Percentiles rank a stretch among this genome's conserved stretches.
These are phyloP conservation scores for Crataegus laevigata DNA, from an alignment of 306 rosid species.

Conservation along the genomic window DNA sequence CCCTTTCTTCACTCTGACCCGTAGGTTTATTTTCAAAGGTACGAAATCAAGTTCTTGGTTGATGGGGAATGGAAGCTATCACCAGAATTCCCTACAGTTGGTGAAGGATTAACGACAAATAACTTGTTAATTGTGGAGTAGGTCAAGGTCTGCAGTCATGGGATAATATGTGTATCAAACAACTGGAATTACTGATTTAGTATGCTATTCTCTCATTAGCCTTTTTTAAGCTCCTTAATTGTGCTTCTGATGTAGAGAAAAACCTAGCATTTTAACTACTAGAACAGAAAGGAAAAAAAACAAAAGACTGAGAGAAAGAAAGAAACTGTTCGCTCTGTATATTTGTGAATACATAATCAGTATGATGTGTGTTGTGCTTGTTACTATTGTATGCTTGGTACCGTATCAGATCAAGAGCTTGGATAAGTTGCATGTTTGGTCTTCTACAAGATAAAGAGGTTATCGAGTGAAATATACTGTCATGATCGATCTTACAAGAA, in stretches of 20 bases:
- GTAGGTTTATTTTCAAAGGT: slow-evolving; percentile 36
- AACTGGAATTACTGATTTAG: not conserved
- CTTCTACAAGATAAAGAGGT: not conserved
- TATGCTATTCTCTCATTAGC: not conserved
- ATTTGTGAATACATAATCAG: not conserved
- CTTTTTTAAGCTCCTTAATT: not conserved
- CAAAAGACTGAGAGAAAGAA: no score
- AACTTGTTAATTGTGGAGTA: slow-evolving; percentile 71
- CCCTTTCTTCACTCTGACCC: not conserved
- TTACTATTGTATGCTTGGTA: not conserved
- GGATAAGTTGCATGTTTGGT: not conserved
- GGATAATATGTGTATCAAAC: not conserved
- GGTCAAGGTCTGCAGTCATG: not conserved
- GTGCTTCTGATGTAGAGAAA: not conserved
- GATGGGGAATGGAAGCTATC: slow-evolving; percentile 90
- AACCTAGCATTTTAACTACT: not conserved
- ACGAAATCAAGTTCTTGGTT: slow-evolving; percentile 89
- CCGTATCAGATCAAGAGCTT: not conserved
- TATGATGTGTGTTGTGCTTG: not conserved
- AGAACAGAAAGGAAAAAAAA: not conserved
- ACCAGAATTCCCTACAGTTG: slow-evolving; percentile 62
- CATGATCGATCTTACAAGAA: no score
- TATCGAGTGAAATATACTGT: not conserved
- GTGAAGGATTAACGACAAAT: slow-evolving; percentile 69
- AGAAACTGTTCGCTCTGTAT: no score